Evolutionary conservation across 129 eudicot genomes (phyloP).

Genomic region (Erigeron canadensis): DNA sequence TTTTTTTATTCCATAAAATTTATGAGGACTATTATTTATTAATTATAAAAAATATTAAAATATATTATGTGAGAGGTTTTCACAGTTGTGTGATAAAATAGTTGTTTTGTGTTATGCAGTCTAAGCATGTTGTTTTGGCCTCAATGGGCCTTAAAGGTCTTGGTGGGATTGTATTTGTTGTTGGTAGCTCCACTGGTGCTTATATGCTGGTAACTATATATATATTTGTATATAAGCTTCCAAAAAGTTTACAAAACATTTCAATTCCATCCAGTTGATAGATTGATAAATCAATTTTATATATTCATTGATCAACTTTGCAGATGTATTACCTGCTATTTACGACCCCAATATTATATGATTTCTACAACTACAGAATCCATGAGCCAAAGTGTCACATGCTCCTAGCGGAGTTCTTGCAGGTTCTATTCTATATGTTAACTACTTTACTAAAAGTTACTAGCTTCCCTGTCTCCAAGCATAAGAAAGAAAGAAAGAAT

Average conservation of each 20-base stretch:
- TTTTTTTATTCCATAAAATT: too few species aligned
- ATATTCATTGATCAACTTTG: slow-evolving; percentile 7
- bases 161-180: slow-evolving; percentile 69
- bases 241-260: too few species aligned
- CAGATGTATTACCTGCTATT: slow-evolving; percentile 55
- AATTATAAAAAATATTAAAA: too few species aligned
- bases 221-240: background rate
- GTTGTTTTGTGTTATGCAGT: slow-evolving; percentile 53
- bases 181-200: slow-evolving; percentile 75
- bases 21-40: too few species aligned
- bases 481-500: too few species aligned
- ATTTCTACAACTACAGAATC: slow-evolving; percentile 53
- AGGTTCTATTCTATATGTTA: slow-evolving; percentile 35
- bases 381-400: slow-evolving; percentile 35
- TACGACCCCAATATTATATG: slow-evolving; percentile 49
- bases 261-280: too few species aligned
- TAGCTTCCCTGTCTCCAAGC: background rate
- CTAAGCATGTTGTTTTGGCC: slow-evolving; percentile 49
- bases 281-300: background rate
- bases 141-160: slow-evolving; percentile 55
- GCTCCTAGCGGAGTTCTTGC: slow-evolving; percentile 50
- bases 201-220: slow-evolving; percentile 52
- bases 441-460: background rate
- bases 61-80: too few species aligned
- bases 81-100: too few species aligned